Percentiles rank a stretch among this genome's conserved stretches.
These are phyloP conservation scores for Penicillium lagena DNA, from an alignment of 495 filamentous ascomycete genomes.

Conservation along the genomic window DNA sequence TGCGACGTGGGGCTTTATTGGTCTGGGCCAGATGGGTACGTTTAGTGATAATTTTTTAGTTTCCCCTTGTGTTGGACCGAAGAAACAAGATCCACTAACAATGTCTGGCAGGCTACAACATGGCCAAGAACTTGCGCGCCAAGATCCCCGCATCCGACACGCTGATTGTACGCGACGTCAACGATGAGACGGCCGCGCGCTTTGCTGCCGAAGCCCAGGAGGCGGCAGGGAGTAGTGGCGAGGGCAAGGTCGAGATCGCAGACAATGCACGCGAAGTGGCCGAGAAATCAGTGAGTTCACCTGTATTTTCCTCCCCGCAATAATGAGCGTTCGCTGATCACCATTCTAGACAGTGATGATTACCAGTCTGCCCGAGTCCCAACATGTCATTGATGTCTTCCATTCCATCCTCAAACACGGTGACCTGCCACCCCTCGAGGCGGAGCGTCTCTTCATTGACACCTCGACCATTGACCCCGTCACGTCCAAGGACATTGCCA, in stretches of 20 bases:
- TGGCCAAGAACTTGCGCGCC: conserved; percentile 79
- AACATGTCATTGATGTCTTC: conserved; percentile 72
- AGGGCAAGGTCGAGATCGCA: conserved; percentile 51
- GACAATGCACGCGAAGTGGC: conserved; percentile 54
- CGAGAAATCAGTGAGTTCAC: conserved; percentile 63
- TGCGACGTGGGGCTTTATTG: conserved; percentile 77
- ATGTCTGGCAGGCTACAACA: conserved; percentile 58
- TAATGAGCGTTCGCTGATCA: neutral
- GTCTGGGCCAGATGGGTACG: conserved; percentile 82
- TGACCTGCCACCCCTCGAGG: conserved; percentile 29
- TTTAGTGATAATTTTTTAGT: conserved; percentile 4
- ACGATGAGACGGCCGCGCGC: conserved; percentile 48
- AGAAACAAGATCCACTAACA: conserved; percentile 2
- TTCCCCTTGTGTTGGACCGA: neutral
- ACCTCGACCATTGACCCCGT: conserved; percentile 82
- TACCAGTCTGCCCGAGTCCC: conserved; percentile 73
- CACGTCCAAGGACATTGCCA: conserved; percentile 62
- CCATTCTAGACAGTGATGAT: conserved; percentile 62
- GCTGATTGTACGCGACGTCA: conserved; percentile 69
- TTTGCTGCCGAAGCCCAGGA: conserved; percentile 56
- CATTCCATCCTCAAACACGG: conserved; percentile 50
- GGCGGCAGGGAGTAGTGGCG: conserved; percentile 18
- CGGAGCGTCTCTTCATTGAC: conserved; percentile 67
- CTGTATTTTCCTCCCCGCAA: no score
- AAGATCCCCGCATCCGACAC: conserved; percentile 67